Conservation (phyloP, 805 yeast genomes). For the Wickerhamomyces canadensis region DNA sequence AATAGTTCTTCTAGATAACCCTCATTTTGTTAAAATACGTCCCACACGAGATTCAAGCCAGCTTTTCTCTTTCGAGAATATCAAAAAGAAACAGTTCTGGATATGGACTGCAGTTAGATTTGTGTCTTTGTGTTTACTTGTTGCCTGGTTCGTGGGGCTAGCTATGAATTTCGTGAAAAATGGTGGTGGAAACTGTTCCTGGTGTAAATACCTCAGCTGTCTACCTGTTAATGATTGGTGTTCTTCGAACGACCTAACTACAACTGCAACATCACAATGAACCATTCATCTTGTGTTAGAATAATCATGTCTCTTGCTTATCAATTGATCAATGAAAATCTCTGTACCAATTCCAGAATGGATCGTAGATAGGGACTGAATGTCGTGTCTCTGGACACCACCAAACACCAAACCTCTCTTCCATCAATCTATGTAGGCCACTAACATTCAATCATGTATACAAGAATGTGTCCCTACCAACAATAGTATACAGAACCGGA, state of each 20-base stretch:
- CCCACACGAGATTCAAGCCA: conserved; percentile 4
- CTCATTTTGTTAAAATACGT: conserved; percentile 34
- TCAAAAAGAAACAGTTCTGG: conserved; percentile 36
- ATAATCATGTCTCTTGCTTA: too few relatives aligned
- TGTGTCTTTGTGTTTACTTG: conserved; percentile 36
- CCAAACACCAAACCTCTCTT: too few relatives aligned
- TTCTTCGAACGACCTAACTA: conserved; percentile 34
- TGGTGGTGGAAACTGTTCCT: conserved; percentile 49
- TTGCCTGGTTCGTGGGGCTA: conserved; percentile 46
- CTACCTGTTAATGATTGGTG: conserved; percentile 72
- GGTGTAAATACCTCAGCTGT: conserved; percentile 74
- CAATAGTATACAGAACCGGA: too few relatives aligned
- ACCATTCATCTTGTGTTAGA: too few relatives aligned
- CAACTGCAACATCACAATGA: too few relatives aligned
- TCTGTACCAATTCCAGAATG: too few relatives aligned
- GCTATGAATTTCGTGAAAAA: conserved; percentile 41
- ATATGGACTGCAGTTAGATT: conserved; percentile 49
- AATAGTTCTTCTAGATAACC: conserved; percentile 48
- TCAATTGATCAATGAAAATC: too few relatives aligned
- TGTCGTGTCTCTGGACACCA: too few relatives aligned
- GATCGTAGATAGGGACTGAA: too few relatives aligned
- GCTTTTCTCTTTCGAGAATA: conserved; percentile 15
- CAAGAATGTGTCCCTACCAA: too few relatives aligned
- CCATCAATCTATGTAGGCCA: too few relatives aligned
- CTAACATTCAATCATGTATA: too few relatives aligned